A percentile compares a stretch with the other conserved stretches of the same genome.
These are phyloP conservation scores for Gilbertella persicaria DNA, from an alignment of 371 early-diverging fungal species.

Conservation along the genomic window DNA sequence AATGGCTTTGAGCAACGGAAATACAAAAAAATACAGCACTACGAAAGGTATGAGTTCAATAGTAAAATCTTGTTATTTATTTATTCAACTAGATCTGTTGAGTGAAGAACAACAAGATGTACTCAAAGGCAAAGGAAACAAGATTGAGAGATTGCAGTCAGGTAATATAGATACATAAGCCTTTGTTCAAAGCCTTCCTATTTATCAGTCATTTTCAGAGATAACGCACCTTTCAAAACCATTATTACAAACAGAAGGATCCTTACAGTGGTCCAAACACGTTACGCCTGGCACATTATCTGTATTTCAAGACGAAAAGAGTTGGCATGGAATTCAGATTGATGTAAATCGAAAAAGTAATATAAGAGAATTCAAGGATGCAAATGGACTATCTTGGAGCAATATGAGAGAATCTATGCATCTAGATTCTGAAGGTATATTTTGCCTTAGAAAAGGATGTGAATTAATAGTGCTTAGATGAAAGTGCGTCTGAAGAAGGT, in stretches of 20 bases:
- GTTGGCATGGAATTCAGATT: constrained; percentile 32
- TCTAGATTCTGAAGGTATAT: constrained; percentile 24
- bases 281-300: constrained; percentile 45
- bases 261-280: constrained; percentile 39
- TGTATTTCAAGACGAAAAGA: constrained; percentile 44
- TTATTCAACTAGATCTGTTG: constrained; percentile 28
- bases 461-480: constrained; percentile 5
- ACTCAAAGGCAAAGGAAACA: constrained; percentile 35
- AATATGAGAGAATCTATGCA: constrained; percentile 15
- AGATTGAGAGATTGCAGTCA: constrained; percentile 45
- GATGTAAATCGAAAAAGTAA: constrained; percentile 9
- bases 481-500: constrained; percentile 20
- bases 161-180: constrained; percentile 20
- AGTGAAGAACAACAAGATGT: constrained; percentile 47
- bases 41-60: background rate
- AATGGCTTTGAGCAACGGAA: background rate
- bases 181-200: background rate
- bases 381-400: constrained; percentile 17
- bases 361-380: constrained; percentile 21
- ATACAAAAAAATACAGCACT: too few relatives aligned
- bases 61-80: background rate
- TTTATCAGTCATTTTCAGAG: constrained; percentile 34
- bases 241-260: constrained; percentile 23
- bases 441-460: too few relatives aligned
- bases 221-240: constrained; percentile 39